Conservation (phyloP, 2,329 filamentous ascomycete genomes). For the Diaporthe capsici region DNA sequence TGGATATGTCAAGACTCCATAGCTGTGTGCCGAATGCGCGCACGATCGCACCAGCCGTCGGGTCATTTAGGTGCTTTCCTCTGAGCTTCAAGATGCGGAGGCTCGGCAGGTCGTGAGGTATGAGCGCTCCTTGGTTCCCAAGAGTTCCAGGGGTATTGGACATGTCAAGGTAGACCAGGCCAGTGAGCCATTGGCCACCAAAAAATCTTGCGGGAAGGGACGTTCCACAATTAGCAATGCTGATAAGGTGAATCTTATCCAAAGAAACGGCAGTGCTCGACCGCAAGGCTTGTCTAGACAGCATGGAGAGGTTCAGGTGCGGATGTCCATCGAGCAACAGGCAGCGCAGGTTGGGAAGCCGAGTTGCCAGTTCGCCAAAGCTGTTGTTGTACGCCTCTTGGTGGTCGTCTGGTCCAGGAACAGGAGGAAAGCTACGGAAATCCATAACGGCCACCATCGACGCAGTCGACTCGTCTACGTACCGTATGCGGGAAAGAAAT, state of each 20-base stretch:
- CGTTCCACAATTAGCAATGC: conserved; percentile 57
- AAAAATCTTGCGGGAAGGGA: conserved; percentile 60
- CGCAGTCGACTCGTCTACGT: conserved; percentile 55
- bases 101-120: conserved; percentile 55
- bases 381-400: conserved; percentile 45
- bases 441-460: conserved; percentile 63
- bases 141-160: conserved; percentile 64
- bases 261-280: conserved; percentile 43
- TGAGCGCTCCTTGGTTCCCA: conserved; percentile 51
- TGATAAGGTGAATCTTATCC: conserved; percentile 57
- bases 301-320: conserved; percentile 58
- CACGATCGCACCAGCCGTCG: conserved; percentile 52
- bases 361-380: conserved; percentile 54
- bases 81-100: conserved; percentile 67
- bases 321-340: conserved; percentile 64
- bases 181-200: conserved; percentile 51
- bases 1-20: conserved; percentile 70
- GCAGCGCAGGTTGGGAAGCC: conserved; percentile 61
- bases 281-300: conserved; percentile 43
- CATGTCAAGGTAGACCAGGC: conserved; percentile 67
- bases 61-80: conserved; percentile 62
- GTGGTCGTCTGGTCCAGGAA: not conserved
- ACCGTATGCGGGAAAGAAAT: conserved; percentile 60
- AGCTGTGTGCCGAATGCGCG: conserved; percentile 55
- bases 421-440: conserved; percentile 51